A percentile compares a stretch with the other conserved stretches of the same genome.
Conservation (phyloP, 768 basidiomycete species). For the Panus rudis region DNA sequence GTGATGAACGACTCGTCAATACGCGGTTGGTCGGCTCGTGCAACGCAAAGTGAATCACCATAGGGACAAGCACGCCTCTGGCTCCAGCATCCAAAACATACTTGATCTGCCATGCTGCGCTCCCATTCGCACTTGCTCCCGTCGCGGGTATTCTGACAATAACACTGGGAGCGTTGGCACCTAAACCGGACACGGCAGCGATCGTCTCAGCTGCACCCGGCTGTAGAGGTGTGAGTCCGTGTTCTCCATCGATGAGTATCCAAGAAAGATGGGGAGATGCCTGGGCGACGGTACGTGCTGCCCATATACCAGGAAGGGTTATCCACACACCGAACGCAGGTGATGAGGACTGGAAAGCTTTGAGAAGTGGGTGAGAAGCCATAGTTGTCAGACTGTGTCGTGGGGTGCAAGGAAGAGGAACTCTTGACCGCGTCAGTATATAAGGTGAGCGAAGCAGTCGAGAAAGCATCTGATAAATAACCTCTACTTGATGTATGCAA, state of each 20-base stretch:
- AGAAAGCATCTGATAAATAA: too few species aligned
- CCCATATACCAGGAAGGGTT: conserved; percentile 49
- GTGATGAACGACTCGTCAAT: background rate
- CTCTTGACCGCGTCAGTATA: too few species aligned
- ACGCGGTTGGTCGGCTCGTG: background rate
- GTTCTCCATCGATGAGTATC: conserved; percentile 65
- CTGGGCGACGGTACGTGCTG: conserved; percentile 52
- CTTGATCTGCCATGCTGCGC: conserved; percentile 68
- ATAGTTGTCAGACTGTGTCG: conserved; percentile 21
- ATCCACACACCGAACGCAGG: conserved; percentile 67
- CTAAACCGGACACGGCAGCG: conserved; percentile 44
- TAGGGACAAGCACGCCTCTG: conserved; percentile 56
- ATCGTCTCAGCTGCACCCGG: conserved; percentile 52
- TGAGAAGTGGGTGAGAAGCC: conserved; percentile 48
- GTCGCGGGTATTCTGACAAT: conserved; percentile 62
- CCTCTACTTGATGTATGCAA: too few species aligned
- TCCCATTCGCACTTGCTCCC: conserved; percentile 36
- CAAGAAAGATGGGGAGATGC: conserved; percentile 48
- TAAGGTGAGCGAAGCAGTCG: too few species aligned
- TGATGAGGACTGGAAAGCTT: conserved; percentile 45
- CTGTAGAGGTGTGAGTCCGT: conserved; percentile 49
- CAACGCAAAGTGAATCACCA: conserved; percentile 35
- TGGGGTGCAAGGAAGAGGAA: too few species aligned
- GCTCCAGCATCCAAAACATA: conserved; percentile 64
- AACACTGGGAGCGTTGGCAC: conserved; percentile 39